Percentiles rank a stretch among this genome's conserved stretches.
These are phyloP conservation scores for Ganoderma sinense DNA, from an alignment of 1,284 basidiomycete species.

Conservation along the genomic window DNA sequence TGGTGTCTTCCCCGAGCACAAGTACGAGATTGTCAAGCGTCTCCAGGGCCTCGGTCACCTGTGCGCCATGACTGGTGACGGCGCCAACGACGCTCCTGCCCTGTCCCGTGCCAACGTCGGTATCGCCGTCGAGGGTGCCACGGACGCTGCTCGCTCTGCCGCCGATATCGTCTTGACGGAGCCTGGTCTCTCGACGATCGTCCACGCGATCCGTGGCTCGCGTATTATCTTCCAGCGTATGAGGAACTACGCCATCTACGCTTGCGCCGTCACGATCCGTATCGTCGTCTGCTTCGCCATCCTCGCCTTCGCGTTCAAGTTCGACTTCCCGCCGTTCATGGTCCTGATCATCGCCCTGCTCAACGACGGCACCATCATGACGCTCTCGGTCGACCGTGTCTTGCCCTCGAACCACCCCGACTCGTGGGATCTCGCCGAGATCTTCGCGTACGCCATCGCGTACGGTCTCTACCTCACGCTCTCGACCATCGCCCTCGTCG, in stretches of 20 bases:
- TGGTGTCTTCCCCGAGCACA: slow-evolving; percentile 97
- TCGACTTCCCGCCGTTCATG: slow-evolving; percentile 99
- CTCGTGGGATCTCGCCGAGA: slow-evolving; percentile 96
- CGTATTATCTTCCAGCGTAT: slow-evolving; percentile 98
- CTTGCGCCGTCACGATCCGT: slow-evolving; percentile 95
- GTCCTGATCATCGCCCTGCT: slow-evolving; percentile 96
- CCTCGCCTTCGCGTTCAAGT: slow-evolving; percentile 94
- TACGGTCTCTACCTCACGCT: slow-evolving; percentile 94
- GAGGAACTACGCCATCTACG: slow-evolving; percentile 95
- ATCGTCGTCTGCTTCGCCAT: slow-evolving; percentile 98
- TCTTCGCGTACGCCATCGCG: slow-evolving; percentile 94
- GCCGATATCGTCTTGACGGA: slow-evolving; percentile 96
- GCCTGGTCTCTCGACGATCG: slow-evolving; percentile 95
- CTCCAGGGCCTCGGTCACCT: slow-evolving; percentile 91
- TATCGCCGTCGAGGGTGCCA: slow-evolving; percentile 97
- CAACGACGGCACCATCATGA: slow-evolving; percentile 99
- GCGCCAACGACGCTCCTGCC: slow-evolving; percentile 96
- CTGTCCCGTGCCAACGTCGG: slow-evolving; percentile 95
- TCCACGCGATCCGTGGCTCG: slow-evolving; percentile 94
- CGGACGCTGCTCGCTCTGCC: slow-evolving; percentile 94
- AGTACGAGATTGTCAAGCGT: slow-evolving; percentile 93
- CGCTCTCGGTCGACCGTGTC: slow-evolving; percentile 96
- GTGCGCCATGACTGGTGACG: slow-evolving; percentile 95
- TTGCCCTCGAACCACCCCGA: slow-evolving; percentile 92
- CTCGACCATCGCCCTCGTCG: slow-evolving; percentile 87